Evolutionary conservation across 139 green algal species (phyloP).

Genomic region (Micractinium sp.): DNA sequence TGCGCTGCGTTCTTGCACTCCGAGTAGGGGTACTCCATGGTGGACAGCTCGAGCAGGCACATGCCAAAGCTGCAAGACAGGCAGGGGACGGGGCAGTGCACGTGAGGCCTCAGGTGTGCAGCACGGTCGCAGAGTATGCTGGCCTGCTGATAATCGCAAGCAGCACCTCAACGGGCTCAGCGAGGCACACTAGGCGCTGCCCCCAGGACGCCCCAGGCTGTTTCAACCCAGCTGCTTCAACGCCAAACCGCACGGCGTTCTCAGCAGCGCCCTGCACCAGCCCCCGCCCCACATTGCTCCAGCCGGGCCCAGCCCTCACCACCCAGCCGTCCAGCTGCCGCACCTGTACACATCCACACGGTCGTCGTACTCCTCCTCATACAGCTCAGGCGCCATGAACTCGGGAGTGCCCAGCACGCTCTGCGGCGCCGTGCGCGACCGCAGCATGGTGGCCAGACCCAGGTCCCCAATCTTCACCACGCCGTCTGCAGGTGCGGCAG

Average conservation of each 20-base stretch:
- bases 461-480: constrained; percentile 99
- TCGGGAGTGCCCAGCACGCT: constrained; percentile 95
- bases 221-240: neutral
- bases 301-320: neutral
- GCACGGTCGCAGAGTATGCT: neutral
- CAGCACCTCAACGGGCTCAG: neutral
- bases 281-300: neutral
- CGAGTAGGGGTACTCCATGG: constrained; percentile 97
- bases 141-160: neutral
- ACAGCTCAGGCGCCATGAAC: constrained; percentile 99
- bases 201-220: too few relatives aligned
- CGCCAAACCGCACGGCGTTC: neutral
- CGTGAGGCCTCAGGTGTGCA: neutral
- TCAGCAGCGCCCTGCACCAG: neutral
- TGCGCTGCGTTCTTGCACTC: constrained; percentile 98
- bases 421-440: constrained; percentile 87
- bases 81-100: neutral
- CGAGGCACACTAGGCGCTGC: too few relatives aligned
- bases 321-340: neutral
- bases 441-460: constrained; percentile 93
- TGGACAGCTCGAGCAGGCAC: constrained; percentile 98
- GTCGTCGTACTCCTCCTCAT: constrained; percentile 99
- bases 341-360: constrained; percentile 94
- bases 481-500: constrained; percentile 55
- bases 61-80: constrained; percentile 84